Evolutionary conservation across 805 yeast species (phyloP).

Genomic region (Candida railenensis): DNA sequence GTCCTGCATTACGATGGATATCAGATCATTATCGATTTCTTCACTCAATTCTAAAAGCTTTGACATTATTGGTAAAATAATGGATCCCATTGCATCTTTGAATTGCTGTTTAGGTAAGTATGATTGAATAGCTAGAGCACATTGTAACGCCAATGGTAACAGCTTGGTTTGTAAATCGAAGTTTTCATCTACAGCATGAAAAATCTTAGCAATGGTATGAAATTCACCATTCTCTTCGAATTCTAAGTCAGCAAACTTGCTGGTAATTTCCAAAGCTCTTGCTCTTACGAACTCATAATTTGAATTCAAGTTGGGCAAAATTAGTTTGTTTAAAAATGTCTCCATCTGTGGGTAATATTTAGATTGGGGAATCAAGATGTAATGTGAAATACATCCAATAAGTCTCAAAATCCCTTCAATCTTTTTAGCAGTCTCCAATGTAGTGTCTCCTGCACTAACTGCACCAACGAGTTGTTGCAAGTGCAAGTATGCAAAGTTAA

Average conservation of each 20-base stretch:
- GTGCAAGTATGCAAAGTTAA: slow-evolving; percentile 56
- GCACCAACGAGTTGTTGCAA: slow-evolving; percentile 30
- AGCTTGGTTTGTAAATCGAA: slow-evolving; percentile 30
- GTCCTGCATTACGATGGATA: slow-evolving; percentile 91
- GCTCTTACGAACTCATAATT: slow-evolving; percentile 70
- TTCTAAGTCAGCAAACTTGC: slow-evolving; percentile 62
- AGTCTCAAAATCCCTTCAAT: slow-evolving; percentile 80
- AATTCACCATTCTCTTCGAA: slow-evolving; percentile 30
- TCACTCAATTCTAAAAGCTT: slow-evolving; percentile 71
- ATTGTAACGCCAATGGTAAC: slow-evolving; percentile 77
- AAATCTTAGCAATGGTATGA: slow-evolving; percentile 23
- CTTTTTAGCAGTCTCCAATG: slow-evolving; percentile 52
- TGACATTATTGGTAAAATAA: slow-evolving; percentile 81
- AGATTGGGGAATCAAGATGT: slow-evolving; percentile 53
- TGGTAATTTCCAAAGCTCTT: slow-evolving; percentile 63
- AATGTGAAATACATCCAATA: slow-evolving; percentile 68
- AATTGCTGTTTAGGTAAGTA: slow-evolving; percentile 65
- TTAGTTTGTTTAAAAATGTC: slow-evolving; percentile 56
- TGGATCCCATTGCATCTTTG: slow-evolving; percentile 61
- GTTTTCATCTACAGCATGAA: slow-evolving; percentile 32
- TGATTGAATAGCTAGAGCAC: slow-evolving; percentile 83
- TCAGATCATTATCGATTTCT: slow-evolving; percentile 80
- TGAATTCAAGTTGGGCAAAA: slow-evolving; percentile 71
- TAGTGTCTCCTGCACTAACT: slow-evolving; percentile 23
- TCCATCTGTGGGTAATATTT: slow-evolving; percentile 64